A percentile compares a stretch with the other conserved stretches of the same genome.
Evolutionary conservation across 2,329 filamentous ascomycete genomes (phyloP).

Genomic region (Beauveria australis): DNA sequence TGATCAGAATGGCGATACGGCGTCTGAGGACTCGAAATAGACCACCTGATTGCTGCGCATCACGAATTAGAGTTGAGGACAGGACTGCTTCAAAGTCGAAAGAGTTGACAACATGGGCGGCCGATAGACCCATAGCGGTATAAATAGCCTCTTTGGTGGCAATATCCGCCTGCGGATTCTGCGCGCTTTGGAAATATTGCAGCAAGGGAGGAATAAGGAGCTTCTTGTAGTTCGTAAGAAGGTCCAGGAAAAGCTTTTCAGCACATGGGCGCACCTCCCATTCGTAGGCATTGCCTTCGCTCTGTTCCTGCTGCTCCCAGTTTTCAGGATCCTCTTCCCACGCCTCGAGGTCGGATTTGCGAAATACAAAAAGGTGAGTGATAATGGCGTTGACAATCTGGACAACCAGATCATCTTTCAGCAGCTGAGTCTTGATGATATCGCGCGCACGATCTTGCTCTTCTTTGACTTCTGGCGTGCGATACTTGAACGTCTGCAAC

Average conservation of each 20-base stretch:
- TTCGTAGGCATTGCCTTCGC: conserved; percentile 77
- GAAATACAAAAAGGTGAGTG: conserved; percentile 80
- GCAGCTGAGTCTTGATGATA: conserved; percentile 62
- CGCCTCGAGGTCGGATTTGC: conserved; percentile 73
- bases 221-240: conserved; percentile 81
- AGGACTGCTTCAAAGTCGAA: conserved; percentile 83
- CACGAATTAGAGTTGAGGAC: conserved; percentile 63
- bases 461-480: conserved; percentile 62
- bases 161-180: conserved; percentile 57
- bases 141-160: conserved; percentile 91
- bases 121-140: conserved; percentile 80
- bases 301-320: conserved; percentile 88
- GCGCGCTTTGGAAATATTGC: conserved; percentile 72
- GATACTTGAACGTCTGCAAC: conserved; percentile 75
- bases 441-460: conserved; percentile 65
- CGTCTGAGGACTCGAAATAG: conserved; percentile 76
- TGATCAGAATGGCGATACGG: conserved; percentile 79
- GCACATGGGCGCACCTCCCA: conserved; percentile 88
- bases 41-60: conserved; percentile 58
- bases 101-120: conserved; percentile 61
- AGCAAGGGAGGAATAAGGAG: conserved; percentile 72
- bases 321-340: conserved; percentile 95
- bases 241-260: conserved; percentile 86
- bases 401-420: conserved; percentile 68
- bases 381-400: conserved; percentile 80